A percentile compares a stretch with the other conserved stretches of the same genome.
Conservation (phyloP, 2,329 filamentous ascomycete genomes). For the Colletotrichum sp. region DNA sequence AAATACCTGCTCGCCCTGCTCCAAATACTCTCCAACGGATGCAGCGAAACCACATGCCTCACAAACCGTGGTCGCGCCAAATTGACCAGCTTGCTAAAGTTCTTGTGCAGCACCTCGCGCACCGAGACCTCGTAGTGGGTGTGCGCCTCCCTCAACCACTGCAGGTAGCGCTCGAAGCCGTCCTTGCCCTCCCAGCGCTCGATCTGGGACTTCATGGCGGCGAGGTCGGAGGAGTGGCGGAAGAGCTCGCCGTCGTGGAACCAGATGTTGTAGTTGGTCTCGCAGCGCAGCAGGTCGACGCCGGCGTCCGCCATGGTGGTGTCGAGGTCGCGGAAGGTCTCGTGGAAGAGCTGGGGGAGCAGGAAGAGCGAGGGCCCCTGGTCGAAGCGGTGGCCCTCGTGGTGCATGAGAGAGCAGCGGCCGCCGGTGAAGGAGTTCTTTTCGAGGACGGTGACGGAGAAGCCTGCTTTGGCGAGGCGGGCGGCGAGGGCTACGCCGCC, state of each 20-base stretch:
- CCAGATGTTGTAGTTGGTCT: constrained; percentile 78
- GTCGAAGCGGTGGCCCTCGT: constrained; percentile 72
- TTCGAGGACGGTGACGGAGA: constrained; percentile 77
- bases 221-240: constrained; percentile 69
- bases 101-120: constrained; percentile 68
- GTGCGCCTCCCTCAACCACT: constrained; percentile 71
- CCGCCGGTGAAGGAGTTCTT: constrained; percentile 78
- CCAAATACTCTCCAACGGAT: constrained; percentile 77
- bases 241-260: constrained; percentile 72
- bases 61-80: constrained; percentile 66
- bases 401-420: constrained; percentile 69
- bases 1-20: constrained; percentile 70
- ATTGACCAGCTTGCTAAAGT: constrained; percentile 66
- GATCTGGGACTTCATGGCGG: constrained; percentile 73
- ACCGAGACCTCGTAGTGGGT: constrained; percentile 73
- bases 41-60: constrained; percentile 61
- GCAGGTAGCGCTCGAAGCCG: constrained; percentile 73
- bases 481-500: constrained; percentile 76
- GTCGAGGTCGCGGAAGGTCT: constrained; percentile 72
- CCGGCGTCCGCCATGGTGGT: constrained; percentile 70
- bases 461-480: constrained; percentile 72
- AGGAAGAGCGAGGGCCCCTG: constrained; percentile 78
- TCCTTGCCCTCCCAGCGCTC: constrained; percentile 76
- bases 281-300: constrained; percentile 73
- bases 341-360: constrained; percentile 72